Evolutionary conservation across 1,139 yeast genomes (phyloP).

Genomic region (Geotrichum klebahnii): DNA sequence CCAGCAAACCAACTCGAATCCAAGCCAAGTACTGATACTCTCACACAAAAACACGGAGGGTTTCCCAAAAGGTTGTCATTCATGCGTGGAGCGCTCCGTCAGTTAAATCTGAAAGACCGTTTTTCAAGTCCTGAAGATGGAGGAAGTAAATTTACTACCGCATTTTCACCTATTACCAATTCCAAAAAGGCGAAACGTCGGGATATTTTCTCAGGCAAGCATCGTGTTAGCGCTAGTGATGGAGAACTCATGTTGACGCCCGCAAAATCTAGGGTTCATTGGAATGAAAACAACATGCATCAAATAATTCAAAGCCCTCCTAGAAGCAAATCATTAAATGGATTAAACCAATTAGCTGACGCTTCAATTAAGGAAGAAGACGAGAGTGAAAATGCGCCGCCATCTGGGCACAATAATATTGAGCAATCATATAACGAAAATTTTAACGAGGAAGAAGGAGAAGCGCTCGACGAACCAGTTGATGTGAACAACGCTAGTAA

Average conservation of each 20-base stretch:
- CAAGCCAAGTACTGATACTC: not conserved
- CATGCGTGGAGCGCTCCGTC: constrained; percentile 16
- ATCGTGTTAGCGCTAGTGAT: constrained; percentile 14
- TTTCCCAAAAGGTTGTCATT: constrained; percentile 11
- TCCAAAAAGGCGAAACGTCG: not conserved
- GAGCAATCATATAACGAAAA: no score
- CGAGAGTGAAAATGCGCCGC: no score
- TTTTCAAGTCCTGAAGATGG: not conserved
- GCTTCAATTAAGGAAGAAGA: no score
- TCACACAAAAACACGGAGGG: not conserved
- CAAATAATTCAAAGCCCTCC: no score
- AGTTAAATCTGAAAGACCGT: constrained; percentile 6
- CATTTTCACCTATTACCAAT: not conserved
- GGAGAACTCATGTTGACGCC: not conserved
- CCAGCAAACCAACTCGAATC: no score
- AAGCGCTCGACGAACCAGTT: not conserved
- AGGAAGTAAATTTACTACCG: not conserved
- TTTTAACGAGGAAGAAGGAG: no score
- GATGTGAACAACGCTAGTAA: not conserved
- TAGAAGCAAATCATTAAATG: no score
- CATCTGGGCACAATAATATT: no score
- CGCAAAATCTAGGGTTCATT: no score
- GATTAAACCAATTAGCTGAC: no score
- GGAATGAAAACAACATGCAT: not conserved
- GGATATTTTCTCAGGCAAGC: not conserved